A percentile compares a stretch with the other conserved stretches of the same genome.
Evolutionary conservation across 2,329 filamentous ascomycete genomes (phyloP).

Genomic region (Colletotrichum salicis): DNA sequence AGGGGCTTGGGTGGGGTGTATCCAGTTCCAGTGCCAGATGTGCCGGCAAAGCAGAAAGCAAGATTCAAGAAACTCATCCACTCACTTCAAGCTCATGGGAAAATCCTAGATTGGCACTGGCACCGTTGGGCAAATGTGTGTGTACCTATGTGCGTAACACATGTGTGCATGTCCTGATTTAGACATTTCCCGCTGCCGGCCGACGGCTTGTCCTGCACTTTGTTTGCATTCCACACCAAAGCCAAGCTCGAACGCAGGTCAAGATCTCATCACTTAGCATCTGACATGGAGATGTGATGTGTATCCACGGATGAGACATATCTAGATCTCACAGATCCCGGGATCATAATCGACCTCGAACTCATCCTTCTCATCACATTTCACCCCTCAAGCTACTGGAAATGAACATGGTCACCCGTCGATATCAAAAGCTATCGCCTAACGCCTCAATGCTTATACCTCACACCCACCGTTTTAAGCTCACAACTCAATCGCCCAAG

Average conservation of each 20-base stretch:
- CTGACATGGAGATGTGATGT: not conserved
- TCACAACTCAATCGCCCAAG: no score
- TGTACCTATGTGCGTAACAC: not conserved
- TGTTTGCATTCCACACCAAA: not conserved
- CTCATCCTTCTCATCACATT: not conserved
- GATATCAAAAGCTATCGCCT: no score
- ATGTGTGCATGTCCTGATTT: not conserved
- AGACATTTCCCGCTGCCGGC: not conserved
- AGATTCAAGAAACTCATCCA: not conserved
- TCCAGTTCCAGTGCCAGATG: no score
- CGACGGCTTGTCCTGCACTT: not conserved
- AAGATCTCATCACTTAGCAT: not conserved
- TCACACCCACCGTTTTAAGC: no score
- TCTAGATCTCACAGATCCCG: not conserved
- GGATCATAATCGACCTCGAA: not conserved
- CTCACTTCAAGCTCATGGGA: not conserved
- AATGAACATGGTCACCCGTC: not conserved
- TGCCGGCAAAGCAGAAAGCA: no score
- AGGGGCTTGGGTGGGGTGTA: no score
- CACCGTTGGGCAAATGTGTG: not conserved
- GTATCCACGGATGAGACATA: no score
- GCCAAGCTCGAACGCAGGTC: not conserved
- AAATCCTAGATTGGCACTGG: not conserved
- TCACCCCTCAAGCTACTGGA: not conserved
- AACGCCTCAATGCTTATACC: no score